A percentile compares a stretch with the other conserved stretches of the same genome.
Evolutionary conservation across 768 basidiomycete genomes (phyloP).

Genomic region (Trametes cingulata): DNA sequence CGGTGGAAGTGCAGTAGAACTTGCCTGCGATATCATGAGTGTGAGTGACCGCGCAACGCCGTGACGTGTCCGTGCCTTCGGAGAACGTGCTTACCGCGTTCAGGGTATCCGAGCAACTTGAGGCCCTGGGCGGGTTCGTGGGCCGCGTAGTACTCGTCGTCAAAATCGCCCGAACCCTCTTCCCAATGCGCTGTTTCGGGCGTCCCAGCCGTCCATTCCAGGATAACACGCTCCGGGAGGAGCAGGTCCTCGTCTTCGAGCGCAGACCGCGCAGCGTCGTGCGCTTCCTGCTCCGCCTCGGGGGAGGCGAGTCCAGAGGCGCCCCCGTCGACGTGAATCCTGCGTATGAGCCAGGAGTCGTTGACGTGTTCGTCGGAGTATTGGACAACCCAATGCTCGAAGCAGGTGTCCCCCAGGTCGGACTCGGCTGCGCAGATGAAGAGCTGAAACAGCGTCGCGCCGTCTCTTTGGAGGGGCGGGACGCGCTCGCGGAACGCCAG

Average conservation of each 20-base stretch:
- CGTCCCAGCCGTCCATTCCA: conserved; percentile 3
- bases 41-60: not conserved
- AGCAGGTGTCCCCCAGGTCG: conserved; percentile 4
- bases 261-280: not conserved
- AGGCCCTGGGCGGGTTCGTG: conserved; percentile 10
- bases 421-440: conserved; percentile 10
- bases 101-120: conserved; percentile 10
- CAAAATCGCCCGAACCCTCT: not conserved
- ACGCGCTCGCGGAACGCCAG: conserved; percentile 6
- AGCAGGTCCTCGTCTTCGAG: conserved; percentile 5
- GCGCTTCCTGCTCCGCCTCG: not conserved
- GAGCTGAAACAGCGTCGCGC: conserved; percentile 10
- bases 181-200: conserved; percentile 5
- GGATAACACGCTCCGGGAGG: conserved; percentile 2
- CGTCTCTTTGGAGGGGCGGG: not conserved
- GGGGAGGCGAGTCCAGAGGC: not conserved
- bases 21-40: not conserved
- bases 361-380: not conserved
- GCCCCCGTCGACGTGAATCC: conserved; percentile 2
- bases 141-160: not conserved
- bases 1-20: not conserved
- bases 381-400: conserved; percentile 1
- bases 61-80: too few relatives aligned
- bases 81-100: conserved; percentile 8
- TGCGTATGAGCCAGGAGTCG: conserved; percentile 13